Conservation (phyloP, 345 rosid genomes). For the Camelina laxa region DNA sequence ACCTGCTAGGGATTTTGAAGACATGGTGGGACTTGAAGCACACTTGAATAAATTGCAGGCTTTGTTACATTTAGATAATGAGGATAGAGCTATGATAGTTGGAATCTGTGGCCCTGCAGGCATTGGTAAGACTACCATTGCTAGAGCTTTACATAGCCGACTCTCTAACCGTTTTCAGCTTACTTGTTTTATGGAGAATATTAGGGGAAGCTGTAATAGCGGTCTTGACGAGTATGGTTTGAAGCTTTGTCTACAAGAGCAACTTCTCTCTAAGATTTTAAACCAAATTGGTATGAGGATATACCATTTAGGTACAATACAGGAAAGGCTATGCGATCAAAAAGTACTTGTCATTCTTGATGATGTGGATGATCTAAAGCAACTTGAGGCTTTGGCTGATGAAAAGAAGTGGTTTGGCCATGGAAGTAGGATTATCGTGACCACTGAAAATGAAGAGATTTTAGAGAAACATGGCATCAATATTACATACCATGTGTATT, state of each 20-base stretch:
- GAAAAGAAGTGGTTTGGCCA: slow-evolving; percentile 11
- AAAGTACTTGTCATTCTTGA: slow-evolving; percentile 26
- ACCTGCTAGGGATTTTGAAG: not conserved
- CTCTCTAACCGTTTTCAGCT: not conserved
- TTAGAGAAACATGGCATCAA: not conserved
- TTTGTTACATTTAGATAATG: not conserved
- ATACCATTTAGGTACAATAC: not conserved
- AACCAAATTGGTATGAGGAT: not conserved
- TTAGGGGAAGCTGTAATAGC: not conserved
- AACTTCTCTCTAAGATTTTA: not conserved
- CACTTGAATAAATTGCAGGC: not conserved
- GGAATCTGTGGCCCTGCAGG: slow-evolving; percentile 25
- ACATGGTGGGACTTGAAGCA: not conserved
- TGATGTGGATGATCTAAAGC: slow-evolving; percentile 4
- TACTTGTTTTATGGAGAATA: not conserved
- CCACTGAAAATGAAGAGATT: slow-evolving; percentile 6
- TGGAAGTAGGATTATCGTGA: slow-evolving; percentile 21
- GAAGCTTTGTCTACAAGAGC: not conserved
- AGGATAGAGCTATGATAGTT: not conserved
- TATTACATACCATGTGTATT: not conserved
- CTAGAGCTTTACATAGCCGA: slow-evolving; percentile 6
- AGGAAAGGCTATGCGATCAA: not conserved
- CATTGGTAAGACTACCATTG: slow-evolving; percentile 27
- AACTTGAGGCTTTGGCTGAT: slow-evolving; percentile 1
- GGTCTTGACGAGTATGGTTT: not conserved